These are phyloP conservation scores for Miscanthus lutarioriparius DNA, from an alignment of 176 grass and related monocot species.

Conservation along the genomic window DNA sequence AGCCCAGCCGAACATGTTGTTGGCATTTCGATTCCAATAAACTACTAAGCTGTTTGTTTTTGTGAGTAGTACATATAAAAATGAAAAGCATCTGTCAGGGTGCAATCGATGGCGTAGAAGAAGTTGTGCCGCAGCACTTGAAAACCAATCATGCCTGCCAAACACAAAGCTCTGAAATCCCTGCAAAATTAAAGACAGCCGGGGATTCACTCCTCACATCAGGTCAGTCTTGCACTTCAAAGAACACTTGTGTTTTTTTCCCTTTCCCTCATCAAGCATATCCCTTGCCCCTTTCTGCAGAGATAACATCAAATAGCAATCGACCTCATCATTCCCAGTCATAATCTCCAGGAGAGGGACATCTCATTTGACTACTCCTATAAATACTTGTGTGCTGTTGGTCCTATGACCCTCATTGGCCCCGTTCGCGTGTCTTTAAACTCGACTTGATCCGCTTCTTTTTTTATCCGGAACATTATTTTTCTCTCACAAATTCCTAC, in stretches of 20 bases:
- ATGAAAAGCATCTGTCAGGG: not conserved
- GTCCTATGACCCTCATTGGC: not conserved
- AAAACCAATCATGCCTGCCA: constrained; percentile 23
- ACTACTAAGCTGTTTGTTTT: too few species aligned
- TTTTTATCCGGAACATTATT: too few species aligned
- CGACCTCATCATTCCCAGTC: constrained; percentile 36
- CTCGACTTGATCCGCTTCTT: too few species aligned
- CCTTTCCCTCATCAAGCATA: not conserved
- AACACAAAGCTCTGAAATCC: constrained; percentile 31
- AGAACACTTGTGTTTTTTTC: constrained; percentile 10
- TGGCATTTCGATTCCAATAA: too few species aligned
- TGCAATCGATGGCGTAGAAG: not conserved
- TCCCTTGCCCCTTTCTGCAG: not conserved
- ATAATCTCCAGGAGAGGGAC: constrained; percentile 37
- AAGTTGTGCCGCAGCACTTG: constrained; percentile 27
- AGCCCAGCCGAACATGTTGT: too few species aligned
- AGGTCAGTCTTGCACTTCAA: constrained; percentile 22
- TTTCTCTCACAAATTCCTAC: too few species aligned
- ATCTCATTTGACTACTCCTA: constrained; percentile 23
- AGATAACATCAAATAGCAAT: constrained; percentile 33
- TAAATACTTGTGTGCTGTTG: too few species aligned
- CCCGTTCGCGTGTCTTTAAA: too few species aligned
- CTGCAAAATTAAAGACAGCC: not conserved
- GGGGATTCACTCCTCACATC: too few species aligned
- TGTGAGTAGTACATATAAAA: too few species aligned